phyloP scores from a whole-genome alignment of 257 asterid genomes.

The Fraxinus excelsior region DNA sequence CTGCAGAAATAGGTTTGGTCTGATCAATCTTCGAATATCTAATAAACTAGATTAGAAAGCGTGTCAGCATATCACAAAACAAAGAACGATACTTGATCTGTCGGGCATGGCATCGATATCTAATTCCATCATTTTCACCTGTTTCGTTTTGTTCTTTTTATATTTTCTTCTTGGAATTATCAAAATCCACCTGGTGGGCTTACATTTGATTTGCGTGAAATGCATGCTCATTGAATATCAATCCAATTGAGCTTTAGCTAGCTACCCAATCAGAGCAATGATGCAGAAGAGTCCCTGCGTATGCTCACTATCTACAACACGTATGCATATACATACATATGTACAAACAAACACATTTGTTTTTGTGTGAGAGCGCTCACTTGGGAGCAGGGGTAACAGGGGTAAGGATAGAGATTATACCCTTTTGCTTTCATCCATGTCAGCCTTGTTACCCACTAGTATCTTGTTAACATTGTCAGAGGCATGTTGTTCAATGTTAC shows the following conservation, averaged over 20 bases:
- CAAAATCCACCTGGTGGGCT: no score
- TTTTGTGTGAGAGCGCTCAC: no score
- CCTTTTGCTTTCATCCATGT: conserved; percentile 78
- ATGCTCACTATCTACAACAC: neutral
- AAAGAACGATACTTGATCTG: neutral
- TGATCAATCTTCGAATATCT: conserved; percentile 19
- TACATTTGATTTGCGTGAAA: no score
- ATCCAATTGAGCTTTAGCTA: no score
- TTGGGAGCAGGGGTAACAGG: neutral
- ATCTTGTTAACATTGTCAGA: conserved; percentile 71
- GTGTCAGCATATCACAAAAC: neutral
- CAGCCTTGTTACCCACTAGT: conserved; percentile 74
- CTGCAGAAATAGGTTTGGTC: conserved; percentile 36
- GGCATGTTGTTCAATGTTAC: conserved; percentile 74
- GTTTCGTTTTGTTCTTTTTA: no score
- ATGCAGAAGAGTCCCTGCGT: no score
- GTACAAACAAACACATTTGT: neutral
- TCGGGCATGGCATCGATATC: neutral
- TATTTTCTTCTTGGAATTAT: no score
- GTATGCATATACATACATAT: no score
- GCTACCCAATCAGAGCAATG: no score
- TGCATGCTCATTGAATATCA: no score
- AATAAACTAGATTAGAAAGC: neutral
- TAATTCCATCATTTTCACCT: no score
- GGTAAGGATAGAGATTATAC: conserved; percentile 29